phyloP scores from a whole-genome alignment of 164 flowering plant genomes.

The Stephania cephalantha region DNA sequence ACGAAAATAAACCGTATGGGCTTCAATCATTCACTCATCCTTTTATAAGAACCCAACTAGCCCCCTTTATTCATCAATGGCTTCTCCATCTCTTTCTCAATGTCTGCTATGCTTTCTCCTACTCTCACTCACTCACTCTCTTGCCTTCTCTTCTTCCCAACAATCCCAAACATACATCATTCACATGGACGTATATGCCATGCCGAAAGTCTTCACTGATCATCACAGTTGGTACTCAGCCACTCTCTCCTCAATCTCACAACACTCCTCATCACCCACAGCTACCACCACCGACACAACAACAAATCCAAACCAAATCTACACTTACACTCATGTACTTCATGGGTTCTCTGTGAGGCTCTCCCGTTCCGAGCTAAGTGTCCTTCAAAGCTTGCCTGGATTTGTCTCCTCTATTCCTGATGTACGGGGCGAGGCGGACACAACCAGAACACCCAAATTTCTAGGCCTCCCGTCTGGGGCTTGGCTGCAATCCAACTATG shows the following conservation, averaged over 20 bases:
- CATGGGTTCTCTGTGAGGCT: conserved; percentile 9
- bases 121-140: no score
- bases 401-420: conserved; percentile 7
- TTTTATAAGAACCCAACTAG: no score
- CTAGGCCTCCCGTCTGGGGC: conserved; percentile 9
- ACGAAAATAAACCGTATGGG: no score
- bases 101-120: neutral
- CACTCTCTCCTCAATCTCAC: neutral
- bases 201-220: conserved; percentile 1
- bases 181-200: neutral
- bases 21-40: no score
- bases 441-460: conserved; percentile 14
- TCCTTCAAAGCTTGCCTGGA: conserved; percentile 2
- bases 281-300: neutral
- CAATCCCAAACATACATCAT: neutral
- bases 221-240: conserved; percentile 10
- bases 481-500: conserved; percentile 14
- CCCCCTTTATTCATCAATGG: neutral
- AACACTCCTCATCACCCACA: neutral
- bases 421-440: neutral
- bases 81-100: neutral
- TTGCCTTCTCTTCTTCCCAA: neutral
- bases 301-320: neutral
- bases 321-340: conserved; percentile 5
- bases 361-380: conserved; percentile 8